A percentile compares a stretch with the other conserved stretches of the same genome.
phyloP scores from a whole-genome alignment of 202 grass and related monocot species.

The Saccharum hybrid region DNA sequence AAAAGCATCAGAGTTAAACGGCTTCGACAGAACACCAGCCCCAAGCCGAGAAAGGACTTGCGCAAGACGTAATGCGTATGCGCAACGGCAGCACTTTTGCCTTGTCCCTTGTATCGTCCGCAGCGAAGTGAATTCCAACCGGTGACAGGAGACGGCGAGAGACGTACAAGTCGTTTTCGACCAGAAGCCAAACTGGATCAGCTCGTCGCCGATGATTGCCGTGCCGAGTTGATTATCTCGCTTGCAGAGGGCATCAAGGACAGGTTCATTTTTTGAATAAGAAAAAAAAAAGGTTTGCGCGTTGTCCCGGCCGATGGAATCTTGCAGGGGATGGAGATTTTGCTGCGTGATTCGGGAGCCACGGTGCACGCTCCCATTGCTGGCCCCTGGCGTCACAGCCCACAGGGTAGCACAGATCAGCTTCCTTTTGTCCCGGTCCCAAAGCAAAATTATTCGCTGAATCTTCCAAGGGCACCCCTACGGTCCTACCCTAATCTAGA shows the following conservation, averaged over 20 bases:
- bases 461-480: not conserved
- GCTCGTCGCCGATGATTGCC: not conserved
- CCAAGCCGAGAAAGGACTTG: not conserved
- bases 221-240: not conserved
- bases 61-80: not conserved
- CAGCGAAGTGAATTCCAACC: constrained; percentile 12
- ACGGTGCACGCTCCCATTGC: constrained; percentile 38
- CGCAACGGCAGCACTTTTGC: constrained; percentile 1
- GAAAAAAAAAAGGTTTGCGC: not conserved
- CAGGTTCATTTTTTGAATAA: not conserved
- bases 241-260: not conserved
- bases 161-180: not conserved
- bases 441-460: not conserved
- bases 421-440: not conserved
- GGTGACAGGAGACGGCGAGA: not conserved
- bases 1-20: not conserved
- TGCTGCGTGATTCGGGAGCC: constrained; percentile 29
- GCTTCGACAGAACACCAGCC: not conserved
- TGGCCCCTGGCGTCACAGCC: not conserved
- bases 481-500: not conserved
- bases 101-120: constrained; percentile 33
- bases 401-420: not conserved
- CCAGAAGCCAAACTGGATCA: constrained; percentile 30
- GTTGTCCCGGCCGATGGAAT: constrained; percentile 27
- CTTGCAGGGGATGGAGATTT: constrained; percentile 39